Conservation (phyloP, 371 early-diverging fungal species). For the Polyrhizophydium stewartii region DNA sequence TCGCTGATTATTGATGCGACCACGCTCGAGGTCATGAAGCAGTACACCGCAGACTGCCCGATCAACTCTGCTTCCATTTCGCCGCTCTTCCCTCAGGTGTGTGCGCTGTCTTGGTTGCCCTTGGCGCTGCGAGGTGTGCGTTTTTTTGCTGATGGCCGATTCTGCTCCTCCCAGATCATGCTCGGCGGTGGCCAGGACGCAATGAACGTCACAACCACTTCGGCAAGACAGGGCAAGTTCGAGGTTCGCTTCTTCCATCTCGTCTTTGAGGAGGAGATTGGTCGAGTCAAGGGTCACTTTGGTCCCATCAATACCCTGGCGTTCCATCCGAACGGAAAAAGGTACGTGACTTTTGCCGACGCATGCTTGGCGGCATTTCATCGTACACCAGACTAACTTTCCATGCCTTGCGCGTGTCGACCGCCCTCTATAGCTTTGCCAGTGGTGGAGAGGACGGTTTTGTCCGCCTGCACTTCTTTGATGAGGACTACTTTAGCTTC, state of each 20-base stretch:
- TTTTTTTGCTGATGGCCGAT: slow-evolving; percentile 1
- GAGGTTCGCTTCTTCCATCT: slow-evolving; percentile 98
- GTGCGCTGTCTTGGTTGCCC: background rate
- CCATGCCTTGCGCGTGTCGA: too few relatives aligned
- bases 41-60: slow-evolving; percentile 87
- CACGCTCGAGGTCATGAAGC: slow-evolving; percentile 79
- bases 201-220: slow-evolving; percentile 93
- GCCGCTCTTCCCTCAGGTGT: slow-evolving; percentile 58
- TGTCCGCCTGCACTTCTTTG: slow-evolving; percentile 94
- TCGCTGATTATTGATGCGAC: slow-evolving; percentile 87
- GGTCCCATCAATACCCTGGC: slow-evolving; percentile 99
- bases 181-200: slow-evolving; percentile 79
- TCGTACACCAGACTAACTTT: background rate
- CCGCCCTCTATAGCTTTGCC: slow-evolving; percentile 77
- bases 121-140: background rate
- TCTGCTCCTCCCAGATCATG: slow-evolving; percentile 25
- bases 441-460: slow-evolving; percentile 98
- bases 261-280: slow-evolving; percentile 94
- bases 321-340: slow-evolving; percentile 91
- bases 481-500: slow-evolving; percentile 93
- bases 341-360: slow-evolving; percentile 19
- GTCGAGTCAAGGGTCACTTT: slow-evolving; percentile 98
- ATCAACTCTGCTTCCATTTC: slow-evolving; percentile 96
- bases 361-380: too few relatives aligned
- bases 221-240: slow-evolving; percentile 95